These are phyloP conservation scores for Ophiosphaerella korrae DNA, from an alignment of 2,329 filamentous ascomycete genomes.

Conservation along the genomic window DNA sequence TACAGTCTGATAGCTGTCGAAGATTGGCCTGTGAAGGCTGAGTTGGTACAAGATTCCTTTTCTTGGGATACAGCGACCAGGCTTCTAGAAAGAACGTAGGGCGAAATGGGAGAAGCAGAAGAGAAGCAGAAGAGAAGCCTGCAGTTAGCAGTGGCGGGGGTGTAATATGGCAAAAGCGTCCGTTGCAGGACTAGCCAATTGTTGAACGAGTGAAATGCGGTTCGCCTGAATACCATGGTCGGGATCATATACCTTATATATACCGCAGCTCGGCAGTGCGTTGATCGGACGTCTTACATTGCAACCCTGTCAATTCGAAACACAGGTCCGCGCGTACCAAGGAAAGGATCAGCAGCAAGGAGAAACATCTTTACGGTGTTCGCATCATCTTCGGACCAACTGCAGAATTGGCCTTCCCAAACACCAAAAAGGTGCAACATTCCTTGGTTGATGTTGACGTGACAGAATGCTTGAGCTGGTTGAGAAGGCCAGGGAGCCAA, in stretches of 20 bases:
- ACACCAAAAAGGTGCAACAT: conserved; percentile 18
- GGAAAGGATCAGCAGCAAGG: conserved; percentile 39
- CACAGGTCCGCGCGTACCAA: conserved; percentile 23
- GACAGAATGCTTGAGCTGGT: conserved; percentile 21
- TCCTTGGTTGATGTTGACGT: conserved; percentile 21
- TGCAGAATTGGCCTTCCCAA: conserved; percentile 7
- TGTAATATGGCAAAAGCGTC: conserved; percentile 13
- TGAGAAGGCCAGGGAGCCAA: conserved; percentile 2
- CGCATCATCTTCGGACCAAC: conserved; percentile 20
- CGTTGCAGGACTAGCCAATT: conserved; percentile 15
- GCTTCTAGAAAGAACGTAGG: conserved; percentile 18
- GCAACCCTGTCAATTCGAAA: conserved; percentile 30
- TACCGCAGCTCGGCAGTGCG: conserved; percentile 9
- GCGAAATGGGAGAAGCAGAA: conserved; percentile 15
- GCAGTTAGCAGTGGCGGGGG: conserved; percentile 12
- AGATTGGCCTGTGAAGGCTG: conserved; percentile 1
- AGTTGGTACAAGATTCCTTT: neutral
- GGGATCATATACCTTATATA: conserved; percentile 26
- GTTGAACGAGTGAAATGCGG: conserved; percentile 18
- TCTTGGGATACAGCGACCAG: conserved; percentile 5
- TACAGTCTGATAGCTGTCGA: neutral
- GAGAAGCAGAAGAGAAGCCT: conserved; percentile 21
- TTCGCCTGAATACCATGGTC: conserved; percentile 22
- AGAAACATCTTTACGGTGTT: conserved; percentile 30
- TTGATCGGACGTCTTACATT: conserved; percentile 6